Conservation (phyloP, 352 stramenopile genomes). For the Globisporangium solare region DNA sequence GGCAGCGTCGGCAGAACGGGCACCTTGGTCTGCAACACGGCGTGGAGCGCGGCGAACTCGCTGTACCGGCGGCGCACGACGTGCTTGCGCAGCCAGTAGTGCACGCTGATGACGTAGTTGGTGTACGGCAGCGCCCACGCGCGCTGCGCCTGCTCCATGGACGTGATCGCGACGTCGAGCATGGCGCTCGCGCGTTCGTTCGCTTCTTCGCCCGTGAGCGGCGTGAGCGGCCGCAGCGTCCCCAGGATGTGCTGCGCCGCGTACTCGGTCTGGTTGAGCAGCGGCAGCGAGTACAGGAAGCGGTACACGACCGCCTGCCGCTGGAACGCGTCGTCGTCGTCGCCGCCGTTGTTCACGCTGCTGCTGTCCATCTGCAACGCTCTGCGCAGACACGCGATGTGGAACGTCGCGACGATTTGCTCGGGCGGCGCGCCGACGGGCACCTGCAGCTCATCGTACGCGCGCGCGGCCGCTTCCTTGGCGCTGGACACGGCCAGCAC, state of each 20-base stretch:
- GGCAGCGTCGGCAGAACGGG: constrained; percentile 51
- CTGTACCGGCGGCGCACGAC: constrained; percentile 61
- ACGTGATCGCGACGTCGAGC: constrained; percentile 53
- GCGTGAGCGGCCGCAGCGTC: constrained; percentile 38
- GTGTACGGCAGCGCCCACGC: constrained; percentile 54
- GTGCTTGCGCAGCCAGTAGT: constrained; percentile 68
- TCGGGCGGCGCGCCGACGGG: constrained; percentile 39
- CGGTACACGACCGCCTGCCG: constrained; percentile 61
- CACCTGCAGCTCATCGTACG: constrained; percentile 57
- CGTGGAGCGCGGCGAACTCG: constrained; percentile 52
- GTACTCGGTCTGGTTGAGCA: constrained; percentile 36
- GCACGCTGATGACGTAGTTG: constrained; percentile 67
- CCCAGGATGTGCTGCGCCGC: constrained; percentile 27
- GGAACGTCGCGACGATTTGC: constrained; percentile 46
- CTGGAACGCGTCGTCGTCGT: constrained; percentile 36
- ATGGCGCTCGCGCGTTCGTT: constrained; percentile 48
- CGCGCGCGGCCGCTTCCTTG: constrained; percentile 33
- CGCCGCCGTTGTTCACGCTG: neutral
- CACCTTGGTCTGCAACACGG: constrained; percentile 33
- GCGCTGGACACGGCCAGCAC: constrained; percentile 20
- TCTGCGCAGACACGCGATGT: constrained; percentile 37
- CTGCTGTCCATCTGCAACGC: constrained; percentile 20
- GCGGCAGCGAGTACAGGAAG: constrained; percentile 51
- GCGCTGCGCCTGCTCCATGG: constrained; percentile 61
- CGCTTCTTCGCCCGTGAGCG: constrained; percentile 10